phyloP scores from a whole-genome alignment of 164 flowering plant species.

The Malania oleifera region DNA sequence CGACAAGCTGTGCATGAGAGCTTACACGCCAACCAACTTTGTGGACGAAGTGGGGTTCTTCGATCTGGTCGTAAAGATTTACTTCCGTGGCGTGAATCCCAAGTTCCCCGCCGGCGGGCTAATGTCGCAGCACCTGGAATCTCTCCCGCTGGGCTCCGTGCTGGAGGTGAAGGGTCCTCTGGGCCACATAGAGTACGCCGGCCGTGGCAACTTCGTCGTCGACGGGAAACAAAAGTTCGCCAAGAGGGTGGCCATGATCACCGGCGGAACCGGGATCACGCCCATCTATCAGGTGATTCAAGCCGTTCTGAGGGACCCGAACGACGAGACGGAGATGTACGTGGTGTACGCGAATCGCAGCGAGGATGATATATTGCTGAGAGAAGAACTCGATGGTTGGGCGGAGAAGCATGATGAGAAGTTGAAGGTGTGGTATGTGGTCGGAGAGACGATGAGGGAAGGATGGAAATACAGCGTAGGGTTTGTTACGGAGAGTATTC shows the following conservation, averaged over 20 bases:
- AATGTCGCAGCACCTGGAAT: conserved; percentile 80
- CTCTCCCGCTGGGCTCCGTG: conserved; percentile 45
- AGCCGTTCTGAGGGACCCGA: conserved; percentile 75
- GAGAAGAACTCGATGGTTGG: conserved; percentile 81
- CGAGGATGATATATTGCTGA: conserved; percentile 79
- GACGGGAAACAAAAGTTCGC: conserved; percentile 68
- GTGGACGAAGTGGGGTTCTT: conserved; percentile 69
- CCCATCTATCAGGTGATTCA: conserved; percentile 90
- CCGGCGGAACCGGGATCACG: conserved; percentile 96
- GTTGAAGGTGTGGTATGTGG: conserved; percentile 89
- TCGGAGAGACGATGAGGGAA: conserved; percentile 34
- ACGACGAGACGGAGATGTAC: conserved; percentile 82
- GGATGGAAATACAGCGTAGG: conserved; percentile 86
- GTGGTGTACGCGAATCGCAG: conserved; percentile 86
- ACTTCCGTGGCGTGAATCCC: conserved; percentile 66
- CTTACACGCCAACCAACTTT: conserved; percentile 78
- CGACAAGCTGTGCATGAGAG: conserved; percentile 77
- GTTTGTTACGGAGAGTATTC: conserved; percentile 48
- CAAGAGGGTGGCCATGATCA: conserved; percentile 71
- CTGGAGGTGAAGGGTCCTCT: conserved; percentile 83
- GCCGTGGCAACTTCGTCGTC: conserved; percentile 63
- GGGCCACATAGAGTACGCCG: conserved; percentile 85
- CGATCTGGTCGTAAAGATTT: conserved; percentile 73
- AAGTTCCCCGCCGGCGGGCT: conserved; percentile 82
- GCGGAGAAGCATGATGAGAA: conserved; percentile 36